Conservation (phyloP, 345 rosid species). For the Pistacia atlantica region DNA sequence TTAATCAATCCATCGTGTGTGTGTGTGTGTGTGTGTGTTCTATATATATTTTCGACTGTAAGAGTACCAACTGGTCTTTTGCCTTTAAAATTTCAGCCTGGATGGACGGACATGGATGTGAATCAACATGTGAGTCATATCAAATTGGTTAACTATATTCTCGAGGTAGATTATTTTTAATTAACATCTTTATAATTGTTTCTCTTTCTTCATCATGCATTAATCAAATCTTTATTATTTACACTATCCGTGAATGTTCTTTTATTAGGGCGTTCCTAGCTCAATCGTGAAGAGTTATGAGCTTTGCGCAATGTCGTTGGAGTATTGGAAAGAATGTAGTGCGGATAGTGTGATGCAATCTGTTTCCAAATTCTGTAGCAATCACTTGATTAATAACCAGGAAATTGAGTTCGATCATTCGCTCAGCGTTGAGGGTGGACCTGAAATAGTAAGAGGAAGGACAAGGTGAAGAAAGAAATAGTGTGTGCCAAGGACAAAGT, state of each 20-base stretch:
- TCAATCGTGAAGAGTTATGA: no score
- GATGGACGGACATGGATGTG: conserved; percentile 23
- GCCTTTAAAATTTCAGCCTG: conserved; percentile 9
- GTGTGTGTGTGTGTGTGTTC: no score
- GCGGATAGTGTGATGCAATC: conserved; percentile 20
- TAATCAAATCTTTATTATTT: no score
- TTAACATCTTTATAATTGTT: no score
- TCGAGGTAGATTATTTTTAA: conserved; percentile 1
- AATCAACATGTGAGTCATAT: conserved; percentile 24
- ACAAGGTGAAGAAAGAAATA: conserved; percentile 21
- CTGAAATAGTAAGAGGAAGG: conserved; percentile 20
- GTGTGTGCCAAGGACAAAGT: no score
- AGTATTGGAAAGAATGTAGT: conserved; percentile 27
- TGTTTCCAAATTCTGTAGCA: conserved; percentile 14
- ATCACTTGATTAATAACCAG: neutral
- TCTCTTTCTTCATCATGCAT: no score
- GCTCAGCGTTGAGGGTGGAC: conserved; percentile 25
- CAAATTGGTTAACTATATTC: conserved; percentile 15
- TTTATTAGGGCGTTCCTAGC: no score
- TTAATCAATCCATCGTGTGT: no score
- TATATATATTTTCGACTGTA: no score
- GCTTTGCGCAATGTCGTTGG: conserved; percentile 24
- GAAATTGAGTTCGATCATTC: conserved; percentile 30
- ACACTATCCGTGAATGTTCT: no score
- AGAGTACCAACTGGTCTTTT: no score